These are phyloP conservation scores for Lepiota subincarnata DNA, from an alignment of 768 basidiomycete species.

Conservation along the genomic window DNA sequence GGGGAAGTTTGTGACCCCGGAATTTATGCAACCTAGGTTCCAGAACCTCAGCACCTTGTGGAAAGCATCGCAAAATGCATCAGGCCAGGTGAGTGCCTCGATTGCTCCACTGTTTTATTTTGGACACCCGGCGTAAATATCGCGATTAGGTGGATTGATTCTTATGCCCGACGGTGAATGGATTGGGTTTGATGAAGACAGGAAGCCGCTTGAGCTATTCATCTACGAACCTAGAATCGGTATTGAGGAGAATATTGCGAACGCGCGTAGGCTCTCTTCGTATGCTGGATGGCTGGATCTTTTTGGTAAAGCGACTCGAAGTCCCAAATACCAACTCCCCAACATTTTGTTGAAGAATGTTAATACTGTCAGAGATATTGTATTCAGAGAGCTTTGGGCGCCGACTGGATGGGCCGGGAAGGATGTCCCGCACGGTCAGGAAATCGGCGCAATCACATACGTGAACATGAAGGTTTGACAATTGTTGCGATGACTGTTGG, in stretches of 20 bases:
- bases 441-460: conserved; percentile 4
- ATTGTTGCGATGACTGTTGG: background rate
- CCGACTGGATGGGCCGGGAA: conserved; percentile 6
- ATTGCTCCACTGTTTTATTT: background rate
- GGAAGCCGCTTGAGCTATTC: conserved; percentile 16
- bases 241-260: conserved; percentile 9
- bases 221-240: conserved; percentile 9
- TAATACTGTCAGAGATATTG: background rate
- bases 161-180: conserved; percentile 21
- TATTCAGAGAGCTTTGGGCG: background rate
- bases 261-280: conserved; percentile 14
- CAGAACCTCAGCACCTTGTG: conserved; percentile 15
- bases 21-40: conserved; percentile 10
- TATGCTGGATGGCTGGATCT: conserved; percentile 21
- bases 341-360: conserved; percentile 8
- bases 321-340: conserved; percentile 14
- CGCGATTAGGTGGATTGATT: conserved; percentile 17
- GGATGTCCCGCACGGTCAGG: conserved; percentile 2
- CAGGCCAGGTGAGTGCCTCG: conserved; percentile 16
- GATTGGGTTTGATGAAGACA: conserved; percentile 16
- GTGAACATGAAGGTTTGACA: conserved; percentile 8
- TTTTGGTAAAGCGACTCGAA: conserved; percentile 16
- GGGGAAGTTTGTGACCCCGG: background rate
- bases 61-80: conserved; percentile 14
- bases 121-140: background rate